Evolutionary conservation across 345 rosid genomes (phyloP), one percentile per base, ranked within the genome.

Genomic region (Eucalyptus pauciflora): DNA sequence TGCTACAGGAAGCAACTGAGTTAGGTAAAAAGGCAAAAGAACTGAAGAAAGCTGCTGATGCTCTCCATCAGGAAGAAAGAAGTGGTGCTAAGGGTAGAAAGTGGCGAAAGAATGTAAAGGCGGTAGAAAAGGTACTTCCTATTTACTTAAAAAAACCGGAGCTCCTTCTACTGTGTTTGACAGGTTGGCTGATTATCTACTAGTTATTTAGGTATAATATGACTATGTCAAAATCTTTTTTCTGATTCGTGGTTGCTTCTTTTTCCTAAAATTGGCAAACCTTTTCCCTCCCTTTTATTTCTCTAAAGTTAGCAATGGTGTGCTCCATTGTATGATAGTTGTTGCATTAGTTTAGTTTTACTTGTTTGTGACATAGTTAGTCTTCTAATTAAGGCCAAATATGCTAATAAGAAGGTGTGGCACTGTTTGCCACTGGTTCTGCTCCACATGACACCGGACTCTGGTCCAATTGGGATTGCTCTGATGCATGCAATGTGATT

Each of bases 1-100:
- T 89, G 89, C 67, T 94, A 54, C 92, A 98, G 99, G 99, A 98
- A 95, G 99, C 99, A 89, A 98, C 99, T 41, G 99, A 98, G 90
- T 94, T 98, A 69, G 99, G 99, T 91, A 98, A 98, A 90, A 98
- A 97, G 91, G 99, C 99, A 45, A 94, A 93, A 94, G 99, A 98
- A 41, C 88, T 98, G 91, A 98, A 96, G 92, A 98, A 97, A 92
- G 98, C 99, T 86, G 98, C 99, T 90, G 99, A 97, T 96, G 93
- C 94, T 13, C 97, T 98, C 87, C 99, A 93, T 89, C 99, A 98
- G 91, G 99, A 98, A 94, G 99, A 98, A 94, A 94, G 95, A 94
- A 92, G 96, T 94, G 99, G 99, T 91, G 91, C 95, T 50, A 97
- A 98, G 92, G 99, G 98, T 87, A 96, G 96, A 93, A 96, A 96